These are phyloP conservation scores for Gyromitra esculenta DNA, from an alignment of 2,329 filamentous ascomycete species.

Conservation along the genomic window DNA sequence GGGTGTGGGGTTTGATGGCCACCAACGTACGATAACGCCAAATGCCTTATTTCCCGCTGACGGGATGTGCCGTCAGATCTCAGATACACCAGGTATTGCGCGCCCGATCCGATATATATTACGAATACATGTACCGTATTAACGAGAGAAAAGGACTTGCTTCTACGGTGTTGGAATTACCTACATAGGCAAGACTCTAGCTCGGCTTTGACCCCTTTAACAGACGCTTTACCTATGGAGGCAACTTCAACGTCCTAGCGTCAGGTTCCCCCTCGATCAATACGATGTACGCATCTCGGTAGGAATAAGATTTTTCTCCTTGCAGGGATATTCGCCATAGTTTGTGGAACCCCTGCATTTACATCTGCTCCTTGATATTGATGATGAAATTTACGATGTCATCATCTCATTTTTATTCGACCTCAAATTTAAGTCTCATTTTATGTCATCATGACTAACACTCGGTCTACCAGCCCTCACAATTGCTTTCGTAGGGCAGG, in stretches of 20 bases:
- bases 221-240: too few relatives aligned
- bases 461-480: not conserved
- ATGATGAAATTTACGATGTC: not conserved
- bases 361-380: not conserved
- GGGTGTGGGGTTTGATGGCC: constrained; percentile 20
- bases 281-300: not conserved
- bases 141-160: too few relatives aligned
- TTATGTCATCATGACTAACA: constrained; percentile 3
- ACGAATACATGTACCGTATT: too few relatives aligned
- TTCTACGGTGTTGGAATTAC: too few relatives aligned
- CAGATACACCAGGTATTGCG: not conserved
- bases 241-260: too few relatives aligned
- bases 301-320: not conserved
- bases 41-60: not conserved
- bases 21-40: not conserved
- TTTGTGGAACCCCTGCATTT: not conserved
- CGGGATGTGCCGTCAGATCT: constrained; percentile 7
- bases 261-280: too few relatives aligned
- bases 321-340: not conserved
- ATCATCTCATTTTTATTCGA: not conserved
- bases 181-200: too few relatives aligned
- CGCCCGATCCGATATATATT: not conserved
- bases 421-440: not conserved
- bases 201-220: too few relatives aligned
- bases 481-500: not conserved